A percentile compares a stretch with the other conserved stretches of the same genome.
Conservation (phyloP, 768 basidiomycete species). For the Mrakia frigida region DNA sequence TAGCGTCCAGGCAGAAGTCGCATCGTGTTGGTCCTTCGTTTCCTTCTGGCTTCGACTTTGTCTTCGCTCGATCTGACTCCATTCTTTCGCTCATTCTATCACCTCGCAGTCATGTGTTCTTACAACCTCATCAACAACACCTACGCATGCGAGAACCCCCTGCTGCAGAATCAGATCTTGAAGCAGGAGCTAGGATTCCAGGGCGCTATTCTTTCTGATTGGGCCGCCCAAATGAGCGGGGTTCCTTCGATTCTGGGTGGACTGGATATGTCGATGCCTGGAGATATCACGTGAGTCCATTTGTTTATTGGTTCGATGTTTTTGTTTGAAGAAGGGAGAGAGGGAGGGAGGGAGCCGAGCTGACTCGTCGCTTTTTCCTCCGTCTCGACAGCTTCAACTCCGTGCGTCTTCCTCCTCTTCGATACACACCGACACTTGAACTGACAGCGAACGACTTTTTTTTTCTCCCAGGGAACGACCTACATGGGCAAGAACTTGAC, state of each 20-base stretch:
- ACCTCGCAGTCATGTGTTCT: slow-evolving; percentile 59
- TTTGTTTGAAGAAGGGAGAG: too few relatives aligned
- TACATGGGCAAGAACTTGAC: not conserved
- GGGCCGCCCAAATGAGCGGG: slow-evolving; percentile 50
- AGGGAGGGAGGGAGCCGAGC: too few relatives aligned
- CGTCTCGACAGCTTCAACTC: not conserved
- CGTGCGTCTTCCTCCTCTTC: not conserved
- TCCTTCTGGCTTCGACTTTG: not conserved
- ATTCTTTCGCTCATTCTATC: not conserved
- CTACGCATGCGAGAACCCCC: slow-evolving; percentile 70
- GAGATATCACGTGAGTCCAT: not conserved
- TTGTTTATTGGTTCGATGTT: too few relatives aligned
- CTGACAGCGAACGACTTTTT: not conserved
- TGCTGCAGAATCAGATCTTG: slow-evolving; percentile 65
- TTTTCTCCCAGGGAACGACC: not conserved
- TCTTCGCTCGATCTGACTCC: too few relatives aligned
- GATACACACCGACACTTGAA: not conserved
- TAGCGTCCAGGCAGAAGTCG: slow-evolving; percentile 66
- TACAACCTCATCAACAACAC: slow-evolving; percentile 56
- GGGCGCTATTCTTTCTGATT: slow-evolving; percentile 47
- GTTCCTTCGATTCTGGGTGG: slow-evolving; percentile 31
- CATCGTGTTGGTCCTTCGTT: slow-evolving; percentile 42
- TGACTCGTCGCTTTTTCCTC: not conserved
- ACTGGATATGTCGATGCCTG: slow-evolving; percentile 46
- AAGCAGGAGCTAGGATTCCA: slow-evolving; percentile 73